Evolutionary conservation across 768 basidiomycete genomes (phyloP), one percentile per base, ranked within the genome.

Genomic region (Termitomyces sp.): DNA sequence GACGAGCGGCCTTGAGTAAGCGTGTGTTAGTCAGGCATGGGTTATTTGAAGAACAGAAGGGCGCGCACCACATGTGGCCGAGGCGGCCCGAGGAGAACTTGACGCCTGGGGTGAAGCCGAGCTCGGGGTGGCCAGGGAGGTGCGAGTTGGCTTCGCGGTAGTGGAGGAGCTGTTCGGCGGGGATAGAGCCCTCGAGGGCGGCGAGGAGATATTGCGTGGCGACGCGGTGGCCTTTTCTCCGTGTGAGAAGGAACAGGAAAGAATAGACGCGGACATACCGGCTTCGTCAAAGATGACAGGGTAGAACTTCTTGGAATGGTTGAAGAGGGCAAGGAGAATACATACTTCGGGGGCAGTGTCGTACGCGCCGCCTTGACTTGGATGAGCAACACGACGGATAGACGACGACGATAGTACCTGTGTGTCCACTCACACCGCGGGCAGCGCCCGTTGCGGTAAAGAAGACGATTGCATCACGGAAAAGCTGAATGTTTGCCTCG

Each of bases 71-170:
- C 81, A 93, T 85, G 72, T 94, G 92, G 1, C 92, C 92, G 20
- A 94, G 81, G 68, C 92, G 88, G n/a, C 92, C 92, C 1, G 92
- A 94, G 3, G 92, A 93, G 74, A 94, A 94, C 72, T 92, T 92
- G 73, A 94, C 83, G 29, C 92, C 92, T n/a, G 92, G 92, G 0
- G 92, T 94, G 58, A 94, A 77, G 24, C 92, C 92, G 7, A 94
- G 78, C 72, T 94, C 92, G 15, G 92, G 92, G 66, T 94, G 92
- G 15, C 92, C 92, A 2, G 92, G 92, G 34, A 94, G 86, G 65
- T 88, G 87, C 34, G 90, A 88, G 71, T 92, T 81, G 57, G 92
- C 92, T 66, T 85, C 88, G 51, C 92, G 88, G 71, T 94, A 94
- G 68, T 88, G 87, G 4, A 94, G 73, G 48, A 94, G 83, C 37